phyloP scores from a whole-genome alignment of 768 basidiomycete genomes.

The Ramaria rubella region DNA sequence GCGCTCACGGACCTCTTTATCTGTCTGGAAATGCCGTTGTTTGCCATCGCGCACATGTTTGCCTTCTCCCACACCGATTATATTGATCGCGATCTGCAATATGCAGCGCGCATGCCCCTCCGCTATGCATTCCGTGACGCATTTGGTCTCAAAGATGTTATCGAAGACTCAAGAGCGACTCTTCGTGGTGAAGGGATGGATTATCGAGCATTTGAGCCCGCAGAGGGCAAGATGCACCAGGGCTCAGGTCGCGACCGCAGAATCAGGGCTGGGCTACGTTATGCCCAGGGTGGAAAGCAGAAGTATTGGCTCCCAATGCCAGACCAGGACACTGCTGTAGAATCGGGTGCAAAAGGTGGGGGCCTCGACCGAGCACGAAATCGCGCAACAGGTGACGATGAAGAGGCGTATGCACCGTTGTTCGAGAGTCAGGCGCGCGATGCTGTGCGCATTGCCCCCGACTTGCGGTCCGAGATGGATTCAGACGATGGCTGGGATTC shows the following conservation, averaged over 20 bases:
- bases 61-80: slow-evolving; percentile 92
- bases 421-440: slow-evolving; percentile 54
- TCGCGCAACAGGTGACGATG: slow-evolving; percentile 29
- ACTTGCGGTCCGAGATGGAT: slow-evolving; percentile 34
- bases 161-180: slow-evolving; percentile 78
- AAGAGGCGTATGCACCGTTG: slow-evolving; percentile 71
- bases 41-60: slow-evolving; percentile 90
- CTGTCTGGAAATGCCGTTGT: slow-evolving; percentile 96
- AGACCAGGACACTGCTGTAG: slow-evolving; percentile 31
- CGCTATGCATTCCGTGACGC: slow-evolving; percentile 83
- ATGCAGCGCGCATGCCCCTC: slow-evolving; percentile 86
- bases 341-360: slow-evolving; percentile 36
- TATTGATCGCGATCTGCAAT: slow-evolving; percentile 52
- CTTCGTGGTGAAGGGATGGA: slow-evolving; percentile 86
- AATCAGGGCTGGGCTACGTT: slow-evolving; percentile 87
- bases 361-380: slow-evolving; percentile 5
- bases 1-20: slow-evolving; percentile 87
- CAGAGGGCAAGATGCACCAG: slow-evolving; percentile 87
- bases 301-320: slow-evolving; percentile 96
- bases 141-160: slow-evolving; percentile 78
- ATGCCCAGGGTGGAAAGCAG: slow-evolving; percentile 78
- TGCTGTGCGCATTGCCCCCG: slow-evolving; percentile 59
- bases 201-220: slow-evolving; percentile 94
- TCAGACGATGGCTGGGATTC: slow-evolving; percentile 20
- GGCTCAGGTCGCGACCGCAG: slow-evolving; percentile 80